Percentiles rank a stretch among this genome's conserved stretches.
phyloP scores from a whole-genome alignment of 2,329 filamentous ascomycete genomes.

The Alternaria panax region DNA sequence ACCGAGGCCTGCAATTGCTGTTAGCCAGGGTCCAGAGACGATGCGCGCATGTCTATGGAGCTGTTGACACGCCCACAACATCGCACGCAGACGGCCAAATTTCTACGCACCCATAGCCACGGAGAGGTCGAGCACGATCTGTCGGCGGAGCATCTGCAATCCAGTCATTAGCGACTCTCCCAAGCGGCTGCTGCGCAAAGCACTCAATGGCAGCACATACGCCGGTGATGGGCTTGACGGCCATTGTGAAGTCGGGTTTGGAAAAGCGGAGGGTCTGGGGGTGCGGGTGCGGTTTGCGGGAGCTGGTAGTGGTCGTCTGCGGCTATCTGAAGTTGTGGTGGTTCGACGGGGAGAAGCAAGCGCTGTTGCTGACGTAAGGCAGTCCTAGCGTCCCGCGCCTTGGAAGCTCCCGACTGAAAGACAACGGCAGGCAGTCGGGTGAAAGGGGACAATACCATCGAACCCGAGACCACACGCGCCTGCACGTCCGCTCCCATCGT shows the following conservation, averaged over 20 bases:
- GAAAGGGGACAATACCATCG: conserved; percentile 21
- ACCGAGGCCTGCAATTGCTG: conserved; percentile 62
- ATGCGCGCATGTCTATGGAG: conserved; percentile 10
- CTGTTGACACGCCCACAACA: conserved; percentile 4
- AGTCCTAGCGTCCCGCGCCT: conserved; percentile 23
- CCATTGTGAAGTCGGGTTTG: conserved; percentile 45
- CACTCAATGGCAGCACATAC: conserved; percentile 53
- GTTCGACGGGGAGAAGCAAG: conserved; percentile 30
- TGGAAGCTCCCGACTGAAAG: conserved; percentile 28
- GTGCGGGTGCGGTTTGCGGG: conserved; percentile 36
- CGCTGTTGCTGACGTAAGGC: conserved; percentile 17
- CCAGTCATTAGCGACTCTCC: conserved; percentile 36
- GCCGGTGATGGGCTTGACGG: conserved; percentile 60
- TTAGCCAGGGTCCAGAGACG: conserved; percentile 32
- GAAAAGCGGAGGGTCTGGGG: conserved; percentile 40
- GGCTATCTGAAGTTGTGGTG: conserved; percentile 41
- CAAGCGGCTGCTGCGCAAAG: conserved; percentile 16
- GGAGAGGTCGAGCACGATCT: conserved; percentile 71
- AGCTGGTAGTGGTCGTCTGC: conserved; percentile 38
- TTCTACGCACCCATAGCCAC: conserved; percentile 67
- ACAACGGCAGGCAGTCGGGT: conserved; percentile 17
- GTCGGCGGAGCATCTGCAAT: conserved; percentile 69
- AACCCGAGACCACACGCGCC: conserved; percentile 14
- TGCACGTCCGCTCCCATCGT: conserved; percentile 13
- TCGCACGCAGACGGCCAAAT: neutral